Evolutionary conservation across 495 filamentous ascomycete genomes (phyloP).

Genomic region (Penicillium tannophilum): DNA sequence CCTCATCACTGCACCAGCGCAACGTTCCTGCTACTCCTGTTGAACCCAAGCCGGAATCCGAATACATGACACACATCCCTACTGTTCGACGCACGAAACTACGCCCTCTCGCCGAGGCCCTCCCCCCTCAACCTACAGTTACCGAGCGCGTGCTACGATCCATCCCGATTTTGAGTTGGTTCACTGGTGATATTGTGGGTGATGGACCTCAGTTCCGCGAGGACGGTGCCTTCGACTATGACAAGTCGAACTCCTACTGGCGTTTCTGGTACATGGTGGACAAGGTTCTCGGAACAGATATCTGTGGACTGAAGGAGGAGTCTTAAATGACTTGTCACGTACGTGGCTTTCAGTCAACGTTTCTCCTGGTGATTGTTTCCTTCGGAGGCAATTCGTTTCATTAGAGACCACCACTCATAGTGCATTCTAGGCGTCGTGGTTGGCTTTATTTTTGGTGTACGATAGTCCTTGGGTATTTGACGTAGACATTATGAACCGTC

Average conservation of each 20-base stretch:
- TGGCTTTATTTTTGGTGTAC: conserved; percentile 20
- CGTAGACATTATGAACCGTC: conserved; percentile 24
- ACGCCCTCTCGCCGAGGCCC: conserved; percentile 56
- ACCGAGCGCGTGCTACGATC: conserved; percentile 61
- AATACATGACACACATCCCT: conserved; percentile 55
- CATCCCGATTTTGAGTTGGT: conserved; percentile 67
- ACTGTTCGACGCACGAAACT: conserved; percentile 55
- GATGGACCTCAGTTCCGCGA: conserved; percentile 74
- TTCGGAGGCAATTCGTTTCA: no score
- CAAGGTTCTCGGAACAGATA: conserved; percentile 46
- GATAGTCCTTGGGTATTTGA: conserved; percentile 22
- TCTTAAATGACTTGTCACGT: conserved; percentile 19
- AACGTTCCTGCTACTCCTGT: conserved; percentile 21
- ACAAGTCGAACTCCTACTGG: conserved; percentile 78
- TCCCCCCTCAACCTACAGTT: conserved; percentile 63
- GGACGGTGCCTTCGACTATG: conserved; percentile 78
- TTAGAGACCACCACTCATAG: background rate
- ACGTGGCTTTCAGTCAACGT: background rate
- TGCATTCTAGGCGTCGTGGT: conserved; percentile 20
- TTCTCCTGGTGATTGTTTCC: background rate
- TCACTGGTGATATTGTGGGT: conserved; percentile 79
- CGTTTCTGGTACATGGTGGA: conserved; percentile 56
- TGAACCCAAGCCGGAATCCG: conserved; percentile 41
- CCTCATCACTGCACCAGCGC: conserved; percentile 39
- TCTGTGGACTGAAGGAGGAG: conserved; percentile 56